phyloP scores from a whole-genome alignment of 2,329 filamentous ascomycete species.

The Alternaria hordeiaustralica region DNA sequence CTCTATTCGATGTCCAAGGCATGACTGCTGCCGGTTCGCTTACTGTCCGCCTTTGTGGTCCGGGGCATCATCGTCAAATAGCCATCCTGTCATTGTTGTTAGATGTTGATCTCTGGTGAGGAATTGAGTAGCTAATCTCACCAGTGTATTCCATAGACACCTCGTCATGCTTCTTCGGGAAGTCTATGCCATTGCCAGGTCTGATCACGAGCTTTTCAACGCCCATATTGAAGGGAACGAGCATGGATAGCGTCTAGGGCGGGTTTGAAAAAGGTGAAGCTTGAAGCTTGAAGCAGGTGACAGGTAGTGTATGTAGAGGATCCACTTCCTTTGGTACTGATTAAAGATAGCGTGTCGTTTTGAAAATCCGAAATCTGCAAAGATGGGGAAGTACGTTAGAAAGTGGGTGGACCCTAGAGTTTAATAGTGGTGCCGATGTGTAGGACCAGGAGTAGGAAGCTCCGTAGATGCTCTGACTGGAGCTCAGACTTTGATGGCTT shows the following conservation, averaged over 20 bases:
- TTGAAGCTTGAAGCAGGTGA: not conserved
- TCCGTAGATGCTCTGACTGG: conserved; percentile 33
- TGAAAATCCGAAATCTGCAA: not conserved
- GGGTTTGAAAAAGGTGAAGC: not conserved
- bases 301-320: not conserved
- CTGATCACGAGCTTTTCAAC: conserved; percentile 72
- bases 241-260: not conserved
- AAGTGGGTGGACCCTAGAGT: conserved; percentile 22
- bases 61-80: conserved; percentile 70
- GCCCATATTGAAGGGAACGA: conserved; percentile 48
- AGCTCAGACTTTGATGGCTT: conserved; percentile 29
- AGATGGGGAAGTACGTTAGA: conserved; percentile 3
- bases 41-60: conserved; percentile 75
- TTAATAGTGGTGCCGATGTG: conserved; percentile 26
- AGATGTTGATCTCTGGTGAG: conserved; percentile 8
- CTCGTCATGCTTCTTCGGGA: conserved; percentile 70
- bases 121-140: conserved; percentile 12
- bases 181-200: conserved; percentile 66
- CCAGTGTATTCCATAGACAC: conserved; percentile 90
- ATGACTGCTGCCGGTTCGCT: conserved; percentile 42
- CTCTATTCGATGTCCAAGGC: not conserved
- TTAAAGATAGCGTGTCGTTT: not conserved
- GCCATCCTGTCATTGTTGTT: conserved; percentile 60
- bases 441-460: conserved; percentile 30
- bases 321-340: not conserved